Conservation (phyloP, 2,329 filamentous ascomycete species). For the Chaetomiaceae sp. region DNA sequence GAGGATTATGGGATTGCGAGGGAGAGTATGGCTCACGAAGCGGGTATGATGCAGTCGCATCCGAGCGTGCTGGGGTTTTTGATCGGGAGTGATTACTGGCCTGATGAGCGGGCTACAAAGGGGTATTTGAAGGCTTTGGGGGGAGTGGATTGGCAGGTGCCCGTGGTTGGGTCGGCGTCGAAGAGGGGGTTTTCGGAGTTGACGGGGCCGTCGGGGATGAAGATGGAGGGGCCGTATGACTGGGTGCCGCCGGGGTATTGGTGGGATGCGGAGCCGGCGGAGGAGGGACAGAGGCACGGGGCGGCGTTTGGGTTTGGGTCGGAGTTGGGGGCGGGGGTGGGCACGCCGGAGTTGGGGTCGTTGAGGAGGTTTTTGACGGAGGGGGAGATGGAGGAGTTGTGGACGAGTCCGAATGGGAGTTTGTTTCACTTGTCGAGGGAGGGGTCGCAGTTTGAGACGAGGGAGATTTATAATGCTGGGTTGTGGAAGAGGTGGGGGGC, state of each 20-base stretch:
- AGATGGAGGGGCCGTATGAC: slow-evolving; percentile 64
- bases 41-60: slow-evolving; percentile 55
- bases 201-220: slow-evolving; percentile 56
- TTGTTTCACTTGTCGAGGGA: slow-evolving; percentile 58
- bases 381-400: slow-evolving; percentile 50
- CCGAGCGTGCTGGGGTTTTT: slow-evolving; percentile 56
- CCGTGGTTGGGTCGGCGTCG: slow-evolving; percentile 54
- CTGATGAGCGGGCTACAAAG: slow-evolving; percentile 50
- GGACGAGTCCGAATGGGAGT: slow-evolving; percentile 48
- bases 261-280: slow-evolving; percentile 42
- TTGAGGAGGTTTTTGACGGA: slow-evolving; percentile 50
- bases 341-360: slow-evolving; percentile 54
- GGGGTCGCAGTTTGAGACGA: slow-evolving; percentile 50
- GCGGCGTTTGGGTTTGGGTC: slow-evolving; percentile 61
- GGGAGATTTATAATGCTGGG: slow-evolving; percentile 54
- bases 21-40: slow-evolving; percentile 55
- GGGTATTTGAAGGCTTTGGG: slow-evolving; percentile 50
- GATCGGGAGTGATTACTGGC: slow-evolving; percentile 61
- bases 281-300: slow-evolving; percentile 42
- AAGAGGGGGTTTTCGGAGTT: slow-evolving; percentile 49
- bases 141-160: slow-evolving; percentile 50
- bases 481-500: slow-evolving; percentile 50
- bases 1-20: slow-evolving; percentile 53
- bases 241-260: slow-evolving; percentile 64
- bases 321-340: slow-evolving; percentile 58